Conservation (phyloP, 805 yeast genomes). For the Candida taoyuanica region DNA sequence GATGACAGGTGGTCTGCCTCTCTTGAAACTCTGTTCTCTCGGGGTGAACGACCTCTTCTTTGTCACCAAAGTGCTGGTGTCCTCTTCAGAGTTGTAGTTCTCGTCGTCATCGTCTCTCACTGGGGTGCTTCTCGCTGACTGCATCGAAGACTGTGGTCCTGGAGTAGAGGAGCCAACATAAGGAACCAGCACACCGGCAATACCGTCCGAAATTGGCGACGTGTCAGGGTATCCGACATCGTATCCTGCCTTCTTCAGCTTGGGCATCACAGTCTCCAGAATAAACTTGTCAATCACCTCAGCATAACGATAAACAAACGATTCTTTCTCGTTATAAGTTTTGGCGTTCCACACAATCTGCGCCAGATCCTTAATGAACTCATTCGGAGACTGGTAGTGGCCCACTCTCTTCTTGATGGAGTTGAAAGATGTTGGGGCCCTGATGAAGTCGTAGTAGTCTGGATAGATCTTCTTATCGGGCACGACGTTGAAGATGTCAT, state of each 20-base stretch:
- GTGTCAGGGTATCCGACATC: constrained; percentile 38
- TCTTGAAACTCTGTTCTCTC: constrained; percentile 37
- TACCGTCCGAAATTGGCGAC: constrained; percentile 16
- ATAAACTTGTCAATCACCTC: constrained; percentile 41
- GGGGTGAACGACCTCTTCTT: constrained; percentile 10
- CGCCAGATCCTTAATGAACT: constrained; percentile 70
- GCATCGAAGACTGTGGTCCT: constrained; percentile 1
- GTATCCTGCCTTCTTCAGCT: constrained; percentile 30
- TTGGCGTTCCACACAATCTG: constrained; percentile 91
- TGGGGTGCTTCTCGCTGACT: constrained; percentile 12
- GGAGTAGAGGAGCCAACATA: constrained; percentile 9
- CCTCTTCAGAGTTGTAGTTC: constrained; percentile 12
- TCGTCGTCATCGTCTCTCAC: constrained; percentile 15
- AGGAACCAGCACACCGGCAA: constrained; percentile 20
- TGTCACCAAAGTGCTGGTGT: constrained; percentile 1
- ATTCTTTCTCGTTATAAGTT: constrained; percentile 68
- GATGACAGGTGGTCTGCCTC: constrained; percentile 89
- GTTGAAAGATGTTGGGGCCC: constrained; percentile 76
- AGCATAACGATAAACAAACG: constrained; percentile 65
- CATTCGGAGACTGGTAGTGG: constrained; percentile 56
- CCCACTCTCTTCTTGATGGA: constrained; percentile 58
- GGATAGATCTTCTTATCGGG: constrained; percentile 66
- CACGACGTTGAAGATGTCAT: constrained; percentile 60
- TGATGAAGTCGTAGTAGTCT: constrained; percentile 77
- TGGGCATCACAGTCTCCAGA: constrained; percentile 32